Percentiles rank a stretch among this genome's conserved stretches.
phyloP scores from a whole-genome alignment of 2,329 filamentous ascomycete genomes.

The Botryotinia calthae region DNA sequence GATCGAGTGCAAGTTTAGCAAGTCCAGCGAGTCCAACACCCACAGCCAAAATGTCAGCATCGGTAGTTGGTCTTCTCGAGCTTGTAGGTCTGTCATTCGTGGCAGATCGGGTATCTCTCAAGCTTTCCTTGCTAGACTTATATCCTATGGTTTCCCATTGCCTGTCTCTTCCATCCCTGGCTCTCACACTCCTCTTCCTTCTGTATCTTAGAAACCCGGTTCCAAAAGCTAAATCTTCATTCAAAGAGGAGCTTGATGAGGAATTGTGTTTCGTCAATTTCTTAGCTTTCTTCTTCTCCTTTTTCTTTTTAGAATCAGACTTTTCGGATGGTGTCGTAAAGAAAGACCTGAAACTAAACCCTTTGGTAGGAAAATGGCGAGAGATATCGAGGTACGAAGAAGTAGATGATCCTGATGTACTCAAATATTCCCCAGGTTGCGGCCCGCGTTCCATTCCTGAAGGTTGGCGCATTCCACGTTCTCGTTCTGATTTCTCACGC shows the following conservation, averaged over 20 bases:
- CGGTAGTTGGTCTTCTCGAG: constrained; percentile 37
- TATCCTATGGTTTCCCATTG: constrained; percentile 32
- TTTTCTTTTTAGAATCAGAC: constrained; percentile 30
- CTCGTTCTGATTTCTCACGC: constrained; percentile 11
- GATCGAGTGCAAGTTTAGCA: constrained; percentile 45
- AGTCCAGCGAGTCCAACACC: constrained; percentile 48
- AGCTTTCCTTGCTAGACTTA: constrained; percentile 21
- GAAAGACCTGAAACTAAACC: constrained; percentile 57
- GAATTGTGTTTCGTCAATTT: constrained; percentile 42
- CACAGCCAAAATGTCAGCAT: constrained; percentile 48
- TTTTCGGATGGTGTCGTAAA: constrained; percentile 58
- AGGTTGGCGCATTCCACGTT: constrained; percentile 12
- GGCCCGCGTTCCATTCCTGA: constrained; percentile 26
- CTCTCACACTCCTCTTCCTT: constrained; percentile 32
- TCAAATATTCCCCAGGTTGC: constrained; percentile 22
- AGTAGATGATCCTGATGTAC: constrained; percentile 31
- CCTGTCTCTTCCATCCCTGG: constrained; percentile 34
- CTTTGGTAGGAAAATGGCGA: constrained; percentile 48
- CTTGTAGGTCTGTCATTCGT: constrained; percentile 30
- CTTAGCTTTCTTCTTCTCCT: constrained; percentile 12
- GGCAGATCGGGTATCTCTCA: constrained; percentile 28
- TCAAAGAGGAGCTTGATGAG: constrained; percentile 65
- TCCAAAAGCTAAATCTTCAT: constrained; percentile 68
- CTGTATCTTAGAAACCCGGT: constrained; percentile 48
- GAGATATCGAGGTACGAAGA: constrained; percentile 61